Conservation (phyloP, 1,139 yeast species). For the Suhomyces bribrorum region DNA sequence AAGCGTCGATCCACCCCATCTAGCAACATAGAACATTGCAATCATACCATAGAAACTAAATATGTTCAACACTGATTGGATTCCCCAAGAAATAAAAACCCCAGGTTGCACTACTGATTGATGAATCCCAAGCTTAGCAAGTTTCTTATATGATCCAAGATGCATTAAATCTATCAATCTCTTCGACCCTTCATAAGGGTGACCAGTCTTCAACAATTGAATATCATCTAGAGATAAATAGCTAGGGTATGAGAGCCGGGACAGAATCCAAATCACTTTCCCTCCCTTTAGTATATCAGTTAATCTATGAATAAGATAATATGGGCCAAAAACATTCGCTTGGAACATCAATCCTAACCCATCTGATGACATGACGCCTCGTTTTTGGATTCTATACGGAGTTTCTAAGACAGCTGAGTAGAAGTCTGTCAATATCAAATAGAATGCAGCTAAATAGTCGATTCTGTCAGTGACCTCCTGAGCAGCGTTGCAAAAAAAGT, state of each 20-base stretch:
- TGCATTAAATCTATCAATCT: slow-evolving; percentile 83
- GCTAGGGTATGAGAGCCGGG: slow-evolving; percentile 73
- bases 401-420: slow-evolving; percentile 83
- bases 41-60: slow-evolving; percentile 87
- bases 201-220: slow-evolving; percentile 61
- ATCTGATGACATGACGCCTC: slow-evolving; percentile 70
- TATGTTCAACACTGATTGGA: slow-evolving; percentile 70
- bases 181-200: slow-evolving; percentile 91
- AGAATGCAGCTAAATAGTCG: slow-evolving; percentile 76
- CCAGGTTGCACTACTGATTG: slow-evolving; percentile 93
- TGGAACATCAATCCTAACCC: slow-evolving; percentile 88
- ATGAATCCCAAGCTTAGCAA: slow-evolving; percentile 52
- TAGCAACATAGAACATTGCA: slow-evolving; percentile 76
- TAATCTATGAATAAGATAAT: slow-evolving; percentile 69
- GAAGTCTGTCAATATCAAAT: slow-evolving; percentile 65
- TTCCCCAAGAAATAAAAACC: slow-evolving; percentile 82
- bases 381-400: slow-evolving; percentile 75
- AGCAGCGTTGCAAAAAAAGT: slow-evolving; percentile 83
- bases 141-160: slow-evolving; percentile 58
- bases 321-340: slow-evolving; percentile 94
- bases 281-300: slow-evolving; percentile 59
- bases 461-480: slow-evolving; percentile 86
- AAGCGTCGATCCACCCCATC: slow-evolving; percentile 80
- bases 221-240: slow-evolving; percentile 73
- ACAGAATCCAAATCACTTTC: slow-evolving; percentile 79